Percentiles rank a stretch among this genome's conserved stretches.
Evolutionary conservation across 2,329 filamentous ascomycete genomes (phyloP).

Genomic region (Ophioceras dolichostomum): DNA sequence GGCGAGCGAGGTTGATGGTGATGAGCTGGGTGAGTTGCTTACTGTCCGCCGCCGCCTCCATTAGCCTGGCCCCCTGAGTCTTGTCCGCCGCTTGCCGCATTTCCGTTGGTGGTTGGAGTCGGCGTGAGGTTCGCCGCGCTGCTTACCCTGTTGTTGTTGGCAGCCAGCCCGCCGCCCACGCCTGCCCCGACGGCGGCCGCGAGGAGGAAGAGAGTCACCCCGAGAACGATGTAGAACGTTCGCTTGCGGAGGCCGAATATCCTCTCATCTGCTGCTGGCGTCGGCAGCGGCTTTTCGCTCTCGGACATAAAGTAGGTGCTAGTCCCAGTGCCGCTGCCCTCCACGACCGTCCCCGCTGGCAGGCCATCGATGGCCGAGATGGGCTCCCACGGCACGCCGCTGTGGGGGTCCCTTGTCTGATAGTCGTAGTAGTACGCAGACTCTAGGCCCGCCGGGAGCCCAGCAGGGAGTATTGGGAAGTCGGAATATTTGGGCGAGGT

Average conservation of each 20-base stretch:
- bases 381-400: slow-evolving; percentile 9
- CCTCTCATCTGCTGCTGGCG: too few relatives aligned
- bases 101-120: neutral
- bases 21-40: too few relatives aligned
- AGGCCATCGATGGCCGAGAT: slow-evolving; percentile 3
- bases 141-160: slow-evolving; percentile 5
- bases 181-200: slow-evolving; percentile 12
- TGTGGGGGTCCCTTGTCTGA: neutral
- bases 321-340: too few relatives aligned
- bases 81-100: neutral
- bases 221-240: slow-evolving; percentile 9
- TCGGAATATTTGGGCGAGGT: slow-evolving; percentile 6
- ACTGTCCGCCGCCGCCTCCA: neutral
- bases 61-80: too few relatives aligned
- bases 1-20: too few relatives aligned
- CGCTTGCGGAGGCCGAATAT: slow-evolving; percentile 12
- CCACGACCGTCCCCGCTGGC: neutral
- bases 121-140: too few relatives aligned
- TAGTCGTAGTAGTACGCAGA: slow-evolving; percentile 1
- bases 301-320: neutral
- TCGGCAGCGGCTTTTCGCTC: neutral
- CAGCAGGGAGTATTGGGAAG: too few relatives aligned
- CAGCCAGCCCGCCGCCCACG: slow-evolving; percentile 9
- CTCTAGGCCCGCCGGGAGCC: slow-evolving; percentile 4
- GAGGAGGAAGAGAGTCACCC: slow-evolving; percentile 8